Percentiles rank a stretch among this genome's conserved stretches.
phyloP scores from a whole-genome alignment of 2,329 filamentous ascomycete species.

The Ophiocordyceps camponoti-floridani region DNA sequence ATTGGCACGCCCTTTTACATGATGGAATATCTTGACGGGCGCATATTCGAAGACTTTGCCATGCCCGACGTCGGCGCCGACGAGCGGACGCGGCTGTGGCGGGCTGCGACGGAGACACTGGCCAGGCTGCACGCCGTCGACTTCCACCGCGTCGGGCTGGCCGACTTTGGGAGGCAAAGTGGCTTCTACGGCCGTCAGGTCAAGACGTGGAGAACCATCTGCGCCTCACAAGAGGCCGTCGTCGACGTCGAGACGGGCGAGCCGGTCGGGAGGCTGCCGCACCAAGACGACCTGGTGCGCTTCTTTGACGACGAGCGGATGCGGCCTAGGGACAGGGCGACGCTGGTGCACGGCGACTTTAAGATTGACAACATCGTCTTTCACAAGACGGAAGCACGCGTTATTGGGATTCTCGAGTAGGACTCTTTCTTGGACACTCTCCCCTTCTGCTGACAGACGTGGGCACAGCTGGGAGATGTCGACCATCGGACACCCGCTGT shows the following conservation, averaged over 20 bases:
- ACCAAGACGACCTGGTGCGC: slow-evolving; percentile 60
- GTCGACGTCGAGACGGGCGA: slow-evolving; percentile 60
- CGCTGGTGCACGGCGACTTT: slow-evolving; percentile 86
- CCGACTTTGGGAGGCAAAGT: slow-evolving; percentile 49
- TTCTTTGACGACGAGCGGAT: slow-evolving; percentile 56
- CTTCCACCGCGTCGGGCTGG: slow-evolving; percentile 47
- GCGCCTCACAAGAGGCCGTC: slow-evolving; percentile 55
- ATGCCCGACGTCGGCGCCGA: slow-evolving; percentile 53
- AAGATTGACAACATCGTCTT: slow-evolving; percentile 89
- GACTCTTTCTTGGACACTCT: not conserved
- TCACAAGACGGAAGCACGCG: slow-evolving; percentile 69
- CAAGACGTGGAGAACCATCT: slow-evolving; percentile 64
- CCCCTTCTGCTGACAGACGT: not conserved
- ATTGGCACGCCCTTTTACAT: slow-evolving; percentile 91
- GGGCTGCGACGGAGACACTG: slow-evolving; percentile 63
- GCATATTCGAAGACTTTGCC: slow-evolving; percentile 78
- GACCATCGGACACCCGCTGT: slow-evolving; percentile 88
- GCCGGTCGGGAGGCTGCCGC: slow-evolving; percentile 65
- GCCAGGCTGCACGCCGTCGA: slow-evolving; percentile 69
- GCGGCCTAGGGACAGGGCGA: slow-evolving; percentile 62
- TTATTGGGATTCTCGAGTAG: slow-evolving; percentile 82
- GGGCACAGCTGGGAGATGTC: slow-evolving; percentile 77
- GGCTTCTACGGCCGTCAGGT: slow-evolving; percentile 83
- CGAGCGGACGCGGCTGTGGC: slow-evolving; percentile 70
- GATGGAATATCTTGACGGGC: slow-evolving; percentile 88